Evolutionary conservation across 2,329 filamentous ascomycete species (phyloP), one percentile per base, ranked within the genome.

Genomic region (Nigrospora osmanthi): DNA sequence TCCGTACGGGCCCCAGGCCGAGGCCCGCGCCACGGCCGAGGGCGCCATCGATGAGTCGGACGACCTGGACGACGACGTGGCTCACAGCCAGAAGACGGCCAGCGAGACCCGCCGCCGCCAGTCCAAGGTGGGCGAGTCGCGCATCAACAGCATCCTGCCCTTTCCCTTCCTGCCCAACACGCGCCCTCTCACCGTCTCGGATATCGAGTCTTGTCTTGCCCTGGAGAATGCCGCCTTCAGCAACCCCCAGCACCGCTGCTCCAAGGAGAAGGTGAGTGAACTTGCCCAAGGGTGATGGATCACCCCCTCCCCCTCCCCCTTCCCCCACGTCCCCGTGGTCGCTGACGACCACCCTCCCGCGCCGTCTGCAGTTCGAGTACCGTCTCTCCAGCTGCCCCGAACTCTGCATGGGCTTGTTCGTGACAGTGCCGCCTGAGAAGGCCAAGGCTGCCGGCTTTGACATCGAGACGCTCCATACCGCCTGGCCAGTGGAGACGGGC

Each of bases 391-490:
- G 72, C 57, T 90, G 85, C 60, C 82, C 85, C 35, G 85, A 90
- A 58, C 76, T 95, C 45, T 85, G 80, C 60, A 71, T 90, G 43
- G 90, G 89, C 28, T 67, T 95, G 45, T 95, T 91, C 69, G 86
- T 85, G 52, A 84, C 80, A 13, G 72, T 78, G 13, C 61, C 69
- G 17, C 67, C 73, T 11, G 61, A 61, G 37, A 71, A 73, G 36
- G 58, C 63, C 16, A 71, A 73, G 36, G 60, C 63, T 15, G 60
- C 72, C 56, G 61, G 74, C 56, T 67, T 74, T 58, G 57, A 69
- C 53, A 64, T 76, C 43, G 67, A 75, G 49, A 85, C 81, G 48
- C 62, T 76, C 53, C 61, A 69, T 52, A 66, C 67, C 42, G 76
- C 80, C 52, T 67, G 70, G 52, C 71, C 75, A 34, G 73, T 87